Percentiles rank a stretch among this genome's conserved stretches.
Conservation (phyloP, 345 rosid species). For the Hibiscus syriacus region DNA sequence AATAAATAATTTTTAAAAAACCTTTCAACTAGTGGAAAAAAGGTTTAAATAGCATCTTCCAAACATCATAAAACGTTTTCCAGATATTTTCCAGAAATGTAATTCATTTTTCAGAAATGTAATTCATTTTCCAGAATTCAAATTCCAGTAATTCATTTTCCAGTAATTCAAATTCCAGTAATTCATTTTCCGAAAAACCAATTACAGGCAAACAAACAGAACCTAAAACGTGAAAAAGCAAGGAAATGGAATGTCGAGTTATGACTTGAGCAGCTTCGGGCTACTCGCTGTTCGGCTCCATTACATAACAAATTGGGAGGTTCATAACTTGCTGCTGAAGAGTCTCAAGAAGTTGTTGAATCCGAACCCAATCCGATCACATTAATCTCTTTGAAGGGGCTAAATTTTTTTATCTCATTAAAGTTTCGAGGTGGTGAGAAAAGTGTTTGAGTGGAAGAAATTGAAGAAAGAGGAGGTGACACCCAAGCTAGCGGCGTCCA, state of each 20-base stretch:
- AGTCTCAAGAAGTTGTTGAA: conserved; percentile 7
- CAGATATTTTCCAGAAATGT: too few species aligned
- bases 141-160: too few species aligned
- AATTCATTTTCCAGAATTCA: too few species aligned
- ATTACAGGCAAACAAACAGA: conserved; percentile 84
- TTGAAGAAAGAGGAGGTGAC: conserved; percentile 70
- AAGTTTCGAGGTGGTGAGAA: conserved; percentile 26
- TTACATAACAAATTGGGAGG: conserved; percentile 17
- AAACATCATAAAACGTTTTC: too few species aligned
- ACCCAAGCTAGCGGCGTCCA: conserved; percentile 40
- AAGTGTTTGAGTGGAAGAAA: conserved; percentile 48
- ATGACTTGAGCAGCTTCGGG: conserved; percentile 69
- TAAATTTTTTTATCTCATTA: conserved; percentile 68
- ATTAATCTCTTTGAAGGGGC: conserved; percentile 90
- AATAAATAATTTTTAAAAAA: too few species aligned
- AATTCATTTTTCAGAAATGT: too few species aligned
- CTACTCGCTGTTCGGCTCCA: conserved; percentile 80
- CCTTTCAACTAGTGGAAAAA: too few species aligned
- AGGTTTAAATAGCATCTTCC: too few species aligned
- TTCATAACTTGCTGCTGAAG: conserved; percentile 1
- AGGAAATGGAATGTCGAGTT: conserved; percentile 77
- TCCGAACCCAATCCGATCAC: conserved; percentile 52
- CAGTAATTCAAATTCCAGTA: too few species aligned
- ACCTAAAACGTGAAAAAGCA: conserved; percentile 63
- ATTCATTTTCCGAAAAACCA: too few species aligned